Evolutionary conservation across 805 yeast species (phyloP), one percentile per base, ranked within the genome.

Genomic region (Nakazawaea anatomiae): DNA sequence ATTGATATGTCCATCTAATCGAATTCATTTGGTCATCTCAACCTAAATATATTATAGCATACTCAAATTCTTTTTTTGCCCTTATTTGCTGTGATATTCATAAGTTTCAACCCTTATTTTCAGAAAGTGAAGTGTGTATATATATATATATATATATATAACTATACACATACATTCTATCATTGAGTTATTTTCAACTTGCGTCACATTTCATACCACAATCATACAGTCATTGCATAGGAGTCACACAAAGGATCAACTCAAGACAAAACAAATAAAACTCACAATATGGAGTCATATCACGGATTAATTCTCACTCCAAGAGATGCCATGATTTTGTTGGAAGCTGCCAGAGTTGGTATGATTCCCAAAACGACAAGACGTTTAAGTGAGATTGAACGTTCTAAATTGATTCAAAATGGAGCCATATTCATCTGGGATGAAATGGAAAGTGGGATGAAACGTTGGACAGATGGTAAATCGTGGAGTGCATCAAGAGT

Each of bases 401-500:
- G 87, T 28, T 46, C 54, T 10, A 62, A 69, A 30, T 65, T 67
- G 25, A 83, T 86, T 41, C 65, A 66, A 25, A 72, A 82, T 7
- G 89, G 89, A 4, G 73, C 83, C 2, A 76, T 85, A 2, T 85
- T 80, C 58, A 77, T 84, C 7, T 85, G 90, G 90, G 84, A 81
- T 61, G 91, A 85, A 61, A 69, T 74, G 11, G 83, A 80, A 57
- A 80, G 87, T 42, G 85, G 82, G 14, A 83, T 86, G 82, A 76
- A 81, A 55, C 68, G 91, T 31, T 85, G 92, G 91, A 85, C 91
- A 1, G 92, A 85, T 59, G 89, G 91, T 18, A 76, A 77, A 55
- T 73, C 76, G 35, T 85, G 92, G 91, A 73, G 81, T 52, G 87
- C 90, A 2, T 80, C 87, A 0, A 72, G 89, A 52, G 89, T 86